Conservation (phyloP, 2,329 filamentous ascomycete species). For the Albifimbria verrucaria region DNA sequence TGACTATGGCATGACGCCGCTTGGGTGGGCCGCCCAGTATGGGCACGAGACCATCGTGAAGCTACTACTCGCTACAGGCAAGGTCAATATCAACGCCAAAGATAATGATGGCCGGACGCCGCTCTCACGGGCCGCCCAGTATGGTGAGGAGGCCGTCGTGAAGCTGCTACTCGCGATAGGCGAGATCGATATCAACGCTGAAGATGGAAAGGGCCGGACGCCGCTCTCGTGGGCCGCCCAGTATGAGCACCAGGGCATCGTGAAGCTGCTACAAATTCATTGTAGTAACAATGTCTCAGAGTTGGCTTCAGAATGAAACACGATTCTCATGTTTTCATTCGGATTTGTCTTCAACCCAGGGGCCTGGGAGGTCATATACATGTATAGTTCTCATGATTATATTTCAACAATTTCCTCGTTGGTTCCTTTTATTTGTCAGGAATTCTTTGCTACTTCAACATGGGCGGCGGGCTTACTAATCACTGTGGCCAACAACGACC, state of each 20-base stretch:
- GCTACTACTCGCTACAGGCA: no score
- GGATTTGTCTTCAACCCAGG: not conserved
- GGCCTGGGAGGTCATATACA: not conserved
- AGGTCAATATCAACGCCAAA: no score
- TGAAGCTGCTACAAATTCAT: not conserved
- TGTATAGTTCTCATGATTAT: not conserved
- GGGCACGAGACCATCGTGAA: no score
- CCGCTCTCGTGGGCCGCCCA: not conserved
- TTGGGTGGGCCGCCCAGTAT: no score
- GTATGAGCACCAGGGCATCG: not conserved
- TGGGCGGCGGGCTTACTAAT: not conserved
- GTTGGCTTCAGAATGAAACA: not conserved
- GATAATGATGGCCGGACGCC: no score
- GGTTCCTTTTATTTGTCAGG: not conserved
- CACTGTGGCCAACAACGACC: not conserved
- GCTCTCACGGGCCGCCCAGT: no score
- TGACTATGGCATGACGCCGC: no score
- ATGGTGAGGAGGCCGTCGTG: not conserved
- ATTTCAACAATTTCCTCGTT: not conserved
- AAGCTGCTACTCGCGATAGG: slow-evolving; percentile 3
- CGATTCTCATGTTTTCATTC: not conserved
- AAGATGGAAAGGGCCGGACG: not conserved
- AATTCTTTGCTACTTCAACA: not conserved
- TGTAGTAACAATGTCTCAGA: not conserved
- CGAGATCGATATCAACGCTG: slow-evolving; percentile 3